Conservation (phyloP, 306 rosid genomes). For the Echinosophora koreensis region DNA sequence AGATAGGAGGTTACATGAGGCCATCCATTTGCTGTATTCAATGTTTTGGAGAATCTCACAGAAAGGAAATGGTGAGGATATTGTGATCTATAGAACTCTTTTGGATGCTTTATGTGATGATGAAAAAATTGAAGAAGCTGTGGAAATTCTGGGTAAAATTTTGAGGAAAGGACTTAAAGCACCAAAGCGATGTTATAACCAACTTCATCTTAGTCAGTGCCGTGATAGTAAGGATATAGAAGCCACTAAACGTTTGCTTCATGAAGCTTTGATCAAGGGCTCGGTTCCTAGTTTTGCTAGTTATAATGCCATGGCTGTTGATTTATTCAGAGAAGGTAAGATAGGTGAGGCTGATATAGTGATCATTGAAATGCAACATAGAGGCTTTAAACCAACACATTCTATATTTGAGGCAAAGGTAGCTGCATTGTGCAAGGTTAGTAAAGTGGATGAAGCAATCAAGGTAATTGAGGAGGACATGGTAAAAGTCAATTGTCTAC, state of each 20-base stretch:
- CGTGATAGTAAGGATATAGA: slow-evolving; percentile 43
- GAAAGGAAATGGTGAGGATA: slow-evolving; percentile 64
- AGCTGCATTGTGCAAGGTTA: slow-evolving; percentile 52
- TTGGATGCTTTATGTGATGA: slow-evolving; percentile 63
- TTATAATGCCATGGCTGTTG: slow-evolving; percentile 62
- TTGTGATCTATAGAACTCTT: slow-evolving; percentile 58
- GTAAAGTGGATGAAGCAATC: slow-evolving; percentile 51
- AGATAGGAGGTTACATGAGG: slow-evolving; percentile 62
- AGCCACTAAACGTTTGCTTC: slow-evolving; percentile 43
- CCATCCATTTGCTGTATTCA: slow-evolving; percentile 62
- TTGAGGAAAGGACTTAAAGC: slow-evolving; percentile 67
- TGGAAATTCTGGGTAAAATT: slow-evolving; percentile 58
- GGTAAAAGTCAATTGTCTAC: slow-evolving; percentile 52
- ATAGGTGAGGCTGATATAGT: slow-evolving; percentile 55
- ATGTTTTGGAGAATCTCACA: slow-evolving; percentile 72
- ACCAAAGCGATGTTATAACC: slow-evolving; percentile 50
- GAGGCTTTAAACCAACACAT: slow-evolving; percentile 53
- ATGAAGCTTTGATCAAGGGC: slow-evolving; percentile 60
- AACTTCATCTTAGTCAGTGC: slow-evolving; percentile 43
- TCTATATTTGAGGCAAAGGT: slow-evolving; percentile 61
- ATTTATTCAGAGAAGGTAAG: slow-evolving; percentile 57
- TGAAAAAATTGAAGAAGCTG: slow-evolving; percentile 56
- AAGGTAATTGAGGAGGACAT: slow-evolving; percentile 61
- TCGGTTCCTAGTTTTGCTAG: slow-evolving; percentile 57
- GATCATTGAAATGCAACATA: slow-evolving; percentile 53